Conservation (phyloP, 164 flowering plant species). For the Cinnamomum chago region DNA sequence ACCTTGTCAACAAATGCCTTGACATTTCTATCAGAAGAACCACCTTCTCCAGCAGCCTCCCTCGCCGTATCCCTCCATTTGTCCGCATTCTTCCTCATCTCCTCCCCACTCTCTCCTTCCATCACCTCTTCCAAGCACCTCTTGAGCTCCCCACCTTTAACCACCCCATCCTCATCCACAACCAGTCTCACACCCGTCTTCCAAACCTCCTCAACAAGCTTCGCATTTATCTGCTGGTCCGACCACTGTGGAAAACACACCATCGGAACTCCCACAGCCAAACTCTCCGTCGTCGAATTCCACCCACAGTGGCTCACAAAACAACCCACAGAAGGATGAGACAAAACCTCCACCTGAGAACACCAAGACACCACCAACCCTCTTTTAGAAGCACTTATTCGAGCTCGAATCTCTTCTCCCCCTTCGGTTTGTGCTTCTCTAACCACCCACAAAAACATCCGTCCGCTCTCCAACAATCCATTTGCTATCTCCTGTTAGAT, state of each 20-base stretch:
- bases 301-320: conserved; percentile 69
- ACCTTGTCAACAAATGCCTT: conserved; percentile 17
- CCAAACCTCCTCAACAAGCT: conserved; percentile 53
- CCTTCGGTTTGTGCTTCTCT: background rate
- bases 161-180: conserved; percentile 21
- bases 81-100: conserved; percentile 20
- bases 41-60: conserved; percentile 21
- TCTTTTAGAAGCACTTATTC: background rate
- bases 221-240: conserved; percentile 55
- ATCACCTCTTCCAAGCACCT: conserved; percentile 2
- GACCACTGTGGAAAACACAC: conserved; percentile 46
- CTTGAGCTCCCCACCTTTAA: conserved; percentile 22
- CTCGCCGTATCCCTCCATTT: conserved; percentile 23
- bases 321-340: conserved; percentile 48
- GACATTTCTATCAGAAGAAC: conserved; percentile 24
- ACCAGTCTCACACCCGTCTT: conserved; percentile 35
- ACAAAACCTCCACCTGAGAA: conserved; percentile 44
- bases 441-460: conserved; percentile 38
- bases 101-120: background rate
- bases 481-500: conserved; percentile 9
- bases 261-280: conserved; percentile 48
- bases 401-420: no score
- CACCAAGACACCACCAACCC: conserved; percentile 46
- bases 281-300: conserved; percentile 56
- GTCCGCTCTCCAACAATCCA: conserved; percentile 14